Conservation (phyloP, 768 basidiomycete genomes). For the Pleurotus sapidus region DNA sequence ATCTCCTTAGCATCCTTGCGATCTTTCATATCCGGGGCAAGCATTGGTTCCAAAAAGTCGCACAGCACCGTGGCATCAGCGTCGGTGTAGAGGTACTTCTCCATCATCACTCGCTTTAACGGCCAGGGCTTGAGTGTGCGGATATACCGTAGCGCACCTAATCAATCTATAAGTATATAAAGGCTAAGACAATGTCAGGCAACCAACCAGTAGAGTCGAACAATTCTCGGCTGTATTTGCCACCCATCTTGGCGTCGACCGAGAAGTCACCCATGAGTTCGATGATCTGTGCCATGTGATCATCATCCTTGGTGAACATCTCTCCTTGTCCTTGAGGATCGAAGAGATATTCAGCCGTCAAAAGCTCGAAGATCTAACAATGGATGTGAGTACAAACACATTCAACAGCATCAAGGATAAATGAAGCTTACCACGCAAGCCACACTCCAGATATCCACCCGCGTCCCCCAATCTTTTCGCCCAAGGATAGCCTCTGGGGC, state of each 20-base stretch:
- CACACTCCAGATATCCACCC: constrained; percentile 89
- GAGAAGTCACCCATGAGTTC: constrained; percentile 84
- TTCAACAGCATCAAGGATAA: background rate
- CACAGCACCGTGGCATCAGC: constrained; percentile 58
- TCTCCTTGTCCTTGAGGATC: constrained; percentile 83
- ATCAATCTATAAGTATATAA: constrained; percentile 7
- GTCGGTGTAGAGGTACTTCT: constrained; percentile 79
- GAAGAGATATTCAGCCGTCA: constrained; percentile 91
- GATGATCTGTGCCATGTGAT: constrained; percentile 94
- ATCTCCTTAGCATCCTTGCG: constrained; percentile 74
- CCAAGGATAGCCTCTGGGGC: constrained; percentile 94
- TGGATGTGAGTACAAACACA: constrained; percentile 3
- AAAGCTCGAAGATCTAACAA: constrained; percentile 74
- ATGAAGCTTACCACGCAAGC: constrained; percentile 73
- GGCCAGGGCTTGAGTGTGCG: constrained; percentile 78
- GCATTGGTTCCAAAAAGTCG: constrained; percentile 73
- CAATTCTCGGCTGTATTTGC: constrained; percentile 80
- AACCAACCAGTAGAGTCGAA: constrained; percentile 67
- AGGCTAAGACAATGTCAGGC: background rate
- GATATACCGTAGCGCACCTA: constrained; percentile 73
- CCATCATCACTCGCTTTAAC: constrained; percentile 77
- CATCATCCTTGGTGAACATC: constrained; percentile 89
- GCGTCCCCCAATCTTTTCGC: constrained; percentile 79
- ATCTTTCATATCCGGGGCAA: constrained; percentile 63
- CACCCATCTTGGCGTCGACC: constrained; percentile 73